These are phyloP conservation scores for Cryphonectria carpinicola DNA, from an alignment of 2,329 filamentous ascomycete genomes.

Conservation along the genomic window DNA sequence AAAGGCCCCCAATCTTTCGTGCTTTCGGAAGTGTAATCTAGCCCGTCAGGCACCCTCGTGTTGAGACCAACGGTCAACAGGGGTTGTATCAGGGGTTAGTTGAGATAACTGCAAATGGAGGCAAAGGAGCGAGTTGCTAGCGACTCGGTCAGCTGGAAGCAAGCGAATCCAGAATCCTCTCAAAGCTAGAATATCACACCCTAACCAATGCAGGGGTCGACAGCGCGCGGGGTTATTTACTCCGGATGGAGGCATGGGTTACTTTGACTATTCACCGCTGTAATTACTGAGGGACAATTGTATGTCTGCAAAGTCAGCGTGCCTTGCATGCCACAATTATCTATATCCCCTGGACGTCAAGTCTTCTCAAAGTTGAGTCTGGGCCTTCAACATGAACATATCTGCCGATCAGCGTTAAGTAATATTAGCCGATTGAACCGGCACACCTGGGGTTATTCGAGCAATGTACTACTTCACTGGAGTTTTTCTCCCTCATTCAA, in stretches of 20 bases:
- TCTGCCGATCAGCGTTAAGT: not conserved
- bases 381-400: not conserved
- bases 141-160: conserved; percentile 2
- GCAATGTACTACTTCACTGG: not conserved
- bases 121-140: not conserved
- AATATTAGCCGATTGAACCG: not conserved
- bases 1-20: not conserved
- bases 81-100: not conserved
- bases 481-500: not conserved
- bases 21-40: not conserved
- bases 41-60: not conserved
- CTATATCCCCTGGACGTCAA: not conserved
- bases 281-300: not conserved
- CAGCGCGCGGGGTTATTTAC: not conserved
- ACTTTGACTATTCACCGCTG: not conserved
- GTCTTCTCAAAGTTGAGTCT: not conserved
- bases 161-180: not conserved
- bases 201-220: not conserved
- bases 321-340: not conserved
- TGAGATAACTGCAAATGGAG: not conserved
- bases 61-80: not conserved
- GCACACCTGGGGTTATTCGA: not conserved
- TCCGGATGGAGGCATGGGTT: not conserved
- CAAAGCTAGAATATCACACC: not conserved
- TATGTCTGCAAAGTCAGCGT: not conserved